These are phyloP conservation scores for Paramecium caudatum DNA, from an alignment of 73 alveolate species.

Conservation along the genomic window DNA sequence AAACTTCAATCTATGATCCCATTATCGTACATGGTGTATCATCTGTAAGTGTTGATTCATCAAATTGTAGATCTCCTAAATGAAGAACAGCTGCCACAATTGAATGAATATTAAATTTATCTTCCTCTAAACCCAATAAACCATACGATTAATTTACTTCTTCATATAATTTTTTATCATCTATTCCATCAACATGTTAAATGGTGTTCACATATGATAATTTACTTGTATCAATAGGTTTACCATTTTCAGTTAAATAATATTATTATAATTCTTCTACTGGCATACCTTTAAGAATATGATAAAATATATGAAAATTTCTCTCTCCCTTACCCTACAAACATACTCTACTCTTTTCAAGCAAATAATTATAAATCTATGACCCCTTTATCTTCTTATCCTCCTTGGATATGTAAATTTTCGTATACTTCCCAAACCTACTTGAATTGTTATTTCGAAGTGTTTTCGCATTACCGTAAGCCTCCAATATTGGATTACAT, in stretches of 20 bases:
- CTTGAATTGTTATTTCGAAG: slow-evolving; percentile 92
- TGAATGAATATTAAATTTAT: slow-evolving; percentile 78
- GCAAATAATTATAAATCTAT: slow-evolving; percentile 86
- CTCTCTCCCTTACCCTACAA: slow-evolving; percentile 89
- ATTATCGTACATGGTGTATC: slow-evolving; percentile 86
- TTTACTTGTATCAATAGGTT: slow-evolving; percentile 68
- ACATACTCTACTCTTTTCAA: slow-evolving; percentile 98
- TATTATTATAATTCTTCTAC: slow-evolving; percentile 71
- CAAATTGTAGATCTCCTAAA: slow-evolving; percentile 92
- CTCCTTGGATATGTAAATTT: slow-evolving; percentile 86
- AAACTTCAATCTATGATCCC: slow-evolving; percentile 74
- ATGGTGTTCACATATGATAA: slow-evolving; percentile 78
- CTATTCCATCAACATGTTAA: slow-evolving; percentile 75
- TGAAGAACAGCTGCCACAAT: slow-evolving; percentile 82
- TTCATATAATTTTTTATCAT: slow-evolving; percentile 79
- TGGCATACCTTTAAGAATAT: slow-evolving; percentile 84
- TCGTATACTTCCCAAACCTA: slow-evolving; percentile 98
- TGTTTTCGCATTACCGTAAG: slow-evolving; percentile 99
- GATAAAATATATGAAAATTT: slow-evolving; percentile 97
- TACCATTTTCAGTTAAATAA: slow-evolving; percentile 48
- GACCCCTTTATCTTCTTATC: slow-evolving; percentile 95
- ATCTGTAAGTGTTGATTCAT: slow-evolving; percentile 85
- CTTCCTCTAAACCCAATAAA: slow-evolving; percentile 70
- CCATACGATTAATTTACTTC: slow-evolving; percentile 62
- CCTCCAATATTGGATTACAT: slow-evolving; percentile 99